These are phyloP conservation scores for Monilinia fructigena DNA, from an alignment of 2,329 filamentous ascomycete genomes.

Conservation along the genomic window DNA sequence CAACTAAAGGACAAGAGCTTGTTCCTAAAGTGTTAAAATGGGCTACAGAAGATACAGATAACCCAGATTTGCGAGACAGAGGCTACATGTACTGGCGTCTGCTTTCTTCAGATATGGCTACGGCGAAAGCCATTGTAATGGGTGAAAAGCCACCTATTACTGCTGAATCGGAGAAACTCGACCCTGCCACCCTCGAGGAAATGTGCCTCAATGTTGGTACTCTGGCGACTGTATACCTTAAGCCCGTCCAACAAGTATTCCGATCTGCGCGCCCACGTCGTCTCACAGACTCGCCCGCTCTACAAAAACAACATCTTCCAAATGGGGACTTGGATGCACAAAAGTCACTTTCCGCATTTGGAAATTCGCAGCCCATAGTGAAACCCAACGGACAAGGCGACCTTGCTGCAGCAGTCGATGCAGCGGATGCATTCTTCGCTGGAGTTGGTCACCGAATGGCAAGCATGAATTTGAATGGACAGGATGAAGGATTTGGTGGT, in stretches of 20 bases:
- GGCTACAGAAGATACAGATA: constrained; percentile 99
- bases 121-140: constrained; percentile 89
- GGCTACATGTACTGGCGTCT: constrained; percentile 99
- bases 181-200: constrained; percentile 87
- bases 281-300: constrained; percentile 77
- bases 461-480: constrained; percentile 62
- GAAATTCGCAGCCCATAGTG: constrained; percentile 43
- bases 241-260: constrained; percentile 97
- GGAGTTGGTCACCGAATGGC: constrained; percentile 74
- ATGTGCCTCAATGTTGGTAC: constrained; percentile 97
- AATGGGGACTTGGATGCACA: constrained; percentile 53
- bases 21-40: constrained; percentile 95
- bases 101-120: constrained; percentile 84
- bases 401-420: constrained; percentile 70
- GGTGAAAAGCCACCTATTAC: constrained; percentile 96
- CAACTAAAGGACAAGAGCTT: constrained; percentile 88
- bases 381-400: constrained; percentile 44
- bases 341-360: constrained; percentile 60
- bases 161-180: constrained; percentile 90
- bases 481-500: constrained; percentile 64
- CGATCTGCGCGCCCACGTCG: constrained; percentile 78
- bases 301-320: constrained; percentile 71
- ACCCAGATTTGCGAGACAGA: constrained; percentile 90
- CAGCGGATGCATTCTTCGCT: constrained; percentile 88
- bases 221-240: constrained; percentile 93